Conservation (phyloP, 805 yeast species). For the Hanseniaspora occidentalis region DNA sequence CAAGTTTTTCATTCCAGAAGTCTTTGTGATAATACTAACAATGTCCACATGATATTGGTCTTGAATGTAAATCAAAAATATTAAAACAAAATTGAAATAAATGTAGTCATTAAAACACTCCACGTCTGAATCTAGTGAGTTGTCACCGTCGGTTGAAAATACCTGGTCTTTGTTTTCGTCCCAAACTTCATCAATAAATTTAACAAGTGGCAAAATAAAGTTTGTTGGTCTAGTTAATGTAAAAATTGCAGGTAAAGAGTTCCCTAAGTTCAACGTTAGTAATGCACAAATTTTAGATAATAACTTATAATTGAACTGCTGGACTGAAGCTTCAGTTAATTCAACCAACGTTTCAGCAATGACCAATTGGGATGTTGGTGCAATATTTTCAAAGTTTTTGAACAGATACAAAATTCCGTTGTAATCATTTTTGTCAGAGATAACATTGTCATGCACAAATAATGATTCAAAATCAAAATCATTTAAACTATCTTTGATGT, state of each 20-base stretch:
- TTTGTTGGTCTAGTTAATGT: slow-evolving; percentile 34
- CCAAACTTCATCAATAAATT: slow-evolving; percentile 38
- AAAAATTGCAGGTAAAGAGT: slow-evolving; percentile 29
- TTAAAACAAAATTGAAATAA: slow-evolving; percentile 50
- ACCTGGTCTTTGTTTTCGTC: slow-evolving; percentile 7
- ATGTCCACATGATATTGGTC: slow-evolving; percentile 27
- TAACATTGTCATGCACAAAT: slow-evolving; percentile 33
- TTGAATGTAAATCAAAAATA: slow-evolving; percentile 31
- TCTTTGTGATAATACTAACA: slow-evolving; percentile 15
- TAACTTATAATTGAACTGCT: slow-evolving; percentile 29
- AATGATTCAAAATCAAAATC: slow-evolving; percentile 21
- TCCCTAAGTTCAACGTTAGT: slow-evolving; percentile 30
- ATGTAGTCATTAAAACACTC: slow-evolving; percentile 56
- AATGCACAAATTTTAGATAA: slow-evolving; percentile 41
- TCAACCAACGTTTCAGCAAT: slow-evolving; percentile 26
- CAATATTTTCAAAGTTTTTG: slow-evolving; percentile 31
- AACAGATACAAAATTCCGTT: slow-evolving; percentile 40
- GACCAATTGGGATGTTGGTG: slow-evolving; percentile 35
- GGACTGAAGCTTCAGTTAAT: slow-evolving; percentile 26
- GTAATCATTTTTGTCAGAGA: slow-evolving; percentile 32
- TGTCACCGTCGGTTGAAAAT: slow-evolving; percentile 18
- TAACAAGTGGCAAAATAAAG: slow-evolving; percentile 33
- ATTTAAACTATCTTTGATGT: slow-evolving; percentile 16
- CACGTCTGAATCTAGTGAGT: slow-evolving; percentile 36
- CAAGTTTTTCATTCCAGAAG: slow-evolving; percentile 8